Percentiles rank a stretch among this genome's conserved stretches.
Conservation (phyloP, 805 yeast species). For the Sporopachydermia lactativora region DNA sequence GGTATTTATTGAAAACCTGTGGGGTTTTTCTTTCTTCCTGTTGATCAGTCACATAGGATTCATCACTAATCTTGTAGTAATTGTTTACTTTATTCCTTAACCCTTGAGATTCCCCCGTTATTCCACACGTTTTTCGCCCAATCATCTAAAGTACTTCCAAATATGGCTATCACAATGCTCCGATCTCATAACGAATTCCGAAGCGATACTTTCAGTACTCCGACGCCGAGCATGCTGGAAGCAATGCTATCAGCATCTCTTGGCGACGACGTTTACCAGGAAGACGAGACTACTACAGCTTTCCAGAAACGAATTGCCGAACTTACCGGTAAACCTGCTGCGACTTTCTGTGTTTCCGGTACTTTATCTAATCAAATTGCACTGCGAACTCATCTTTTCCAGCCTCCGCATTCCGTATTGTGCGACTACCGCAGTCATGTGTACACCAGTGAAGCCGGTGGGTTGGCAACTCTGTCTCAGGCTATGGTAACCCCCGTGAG, state of each 20-base stretch:
- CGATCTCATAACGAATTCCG: slow-evolving; percentile 34
- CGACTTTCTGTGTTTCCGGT: slow-evolving; percentile 75
- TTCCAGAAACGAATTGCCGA: slow-evolving; percentile 52
- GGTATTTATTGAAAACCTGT: too few species aligned
- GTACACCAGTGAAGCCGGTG: slow-evolving; percentile 79
- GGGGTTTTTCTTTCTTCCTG: too few species aligned
- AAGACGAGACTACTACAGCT: slow-evolving; percentile 55
- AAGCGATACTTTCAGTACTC: slow-evolving; percentile 86
- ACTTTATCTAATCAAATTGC: slow-evolving; percentile 86
- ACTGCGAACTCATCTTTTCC: slow-evolving; percentile 54
- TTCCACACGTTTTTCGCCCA: too few species aligned
- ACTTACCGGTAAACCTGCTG: slow-evolving; percentile 70
- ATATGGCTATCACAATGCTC: slow-evolving; percentile 1
- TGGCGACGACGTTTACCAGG: slow-evolving; percentile 86
- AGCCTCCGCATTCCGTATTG: slow-evolving; percentile 76
- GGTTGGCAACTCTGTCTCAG: slow-evolving; percentile 76
- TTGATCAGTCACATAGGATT: too few species aligned
- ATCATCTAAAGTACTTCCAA: too few species aligned
- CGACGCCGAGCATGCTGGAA: slow-evolving; percentile 57
- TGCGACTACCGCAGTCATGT: slow-evolving; percentile 85
- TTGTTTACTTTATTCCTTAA: too few species aligned
- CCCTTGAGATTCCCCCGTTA: too few species aligned
- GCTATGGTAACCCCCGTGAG: slow-evolving; percentile 81
- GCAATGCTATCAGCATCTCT: slow-evolving; percentile 42
- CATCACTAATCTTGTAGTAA: too few species aligned